phyloP scores from a whole-genome alignment of 2,329 filamentous ascomycete genomes.

The Pyricularia sp. region DNA sequence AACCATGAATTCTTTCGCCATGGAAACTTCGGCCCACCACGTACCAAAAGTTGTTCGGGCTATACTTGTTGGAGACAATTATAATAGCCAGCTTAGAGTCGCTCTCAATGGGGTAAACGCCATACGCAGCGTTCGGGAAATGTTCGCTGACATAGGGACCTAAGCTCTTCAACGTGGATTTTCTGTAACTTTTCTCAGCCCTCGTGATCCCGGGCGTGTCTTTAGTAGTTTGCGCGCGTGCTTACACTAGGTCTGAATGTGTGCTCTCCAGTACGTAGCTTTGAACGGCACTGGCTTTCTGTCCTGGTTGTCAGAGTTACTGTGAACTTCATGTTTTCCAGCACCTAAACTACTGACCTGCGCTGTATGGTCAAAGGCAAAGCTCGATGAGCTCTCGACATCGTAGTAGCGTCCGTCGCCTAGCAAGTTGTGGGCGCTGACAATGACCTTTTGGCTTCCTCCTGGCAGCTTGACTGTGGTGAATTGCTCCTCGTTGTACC shows the following conservation, averaged over 20 bases:
- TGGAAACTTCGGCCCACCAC: slow-evolving; percentile 8
- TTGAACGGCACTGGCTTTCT: slow-evolving; percentile 78
- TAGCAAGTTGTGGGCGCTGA: slow-evolving; percentile 79
- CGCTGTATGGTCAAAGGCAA: slow-evolving; percentile 75
- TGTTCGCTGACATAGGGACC: slow-evolving; percentile 74
- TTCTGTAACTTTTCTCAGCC: slow-evolving; percentile 37
- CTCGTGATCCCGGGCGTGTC: background rate
- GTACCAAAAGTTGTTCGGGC: slow-evolving; percentile 94
- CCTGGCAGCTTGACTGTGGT: slow-evolving; percentile 82
- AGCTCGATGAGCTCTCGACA: slow-evolving; percentile 77
- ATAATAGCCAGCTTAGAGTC: slow-evolving; percentile 71
- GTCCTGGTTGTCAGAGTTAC: background rate
- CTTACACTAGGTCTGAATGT: slow-evolving; percentile 73
- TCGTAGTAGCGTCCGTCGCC: slow-evolving; percentile 83
- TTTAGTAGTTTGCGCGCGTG: slow-evolving; percentile 3
- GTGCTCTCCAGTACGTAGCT: slow-evolving; percentile 69
- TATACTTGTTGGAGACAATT: slow-evolving; percentile 93
- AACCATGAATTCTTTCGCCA: background rate
- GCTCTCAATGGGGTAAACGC: slow-evolving; percentile 71
- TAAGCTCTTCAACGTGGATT: slow-evolving; percentile 74
- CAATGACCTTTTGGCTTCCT: slow-evolving; percentile 69
- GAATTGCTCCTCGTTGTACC: slow-evolving; percentile 96
- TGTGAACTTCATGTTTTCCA: background rate
- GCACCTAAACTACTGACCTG: slow-evolving; percentile 21
- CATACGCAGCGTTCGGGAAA: slow-evolving; percentile 72